phyloP scores from a whole-genome alignment of 768 basidiomycete genomes.

The Boletellus ananas region DNA sequence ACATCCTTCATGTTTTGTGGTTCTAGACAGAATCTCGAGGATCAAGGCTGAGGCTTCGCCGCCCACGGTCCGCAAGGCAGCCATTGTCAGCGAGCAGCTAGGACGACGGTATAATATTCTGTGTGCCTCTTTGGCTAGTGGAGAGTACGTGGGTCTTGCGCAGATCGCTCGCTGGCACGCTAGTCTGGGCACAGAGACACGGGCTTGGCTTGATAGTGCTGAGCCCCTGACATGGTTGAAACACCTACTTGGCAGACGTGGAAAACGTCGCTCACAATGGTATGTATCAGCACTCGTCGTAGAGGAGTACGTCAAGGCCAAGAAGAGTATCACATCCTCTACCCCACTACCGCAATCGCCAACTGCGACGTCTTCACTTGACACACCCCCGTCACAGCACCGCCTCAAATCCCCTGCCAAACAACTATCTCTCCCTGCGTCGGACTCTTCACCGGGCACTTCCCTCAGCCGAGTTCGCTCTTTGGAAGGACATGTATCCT shows the following conservation, averaged over 20 bases:
- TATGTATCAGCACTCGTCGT: constrained; percentile 65
- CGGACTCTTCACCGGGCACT: constrained; percentile 38
- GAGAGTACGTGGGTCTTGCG: constrained; percentile 41
- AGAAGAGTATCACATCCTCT: constrained; percentile 22
- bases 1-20: neutral
- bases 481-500: constrained; percentile 50
- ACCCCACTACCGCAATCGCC: constrained; percentile 13
- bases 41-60: constrained; percentile 49
- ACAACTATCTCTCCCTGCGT: constrained; percentile 32
- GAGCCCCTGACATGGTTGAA: constrained; percentile 77
- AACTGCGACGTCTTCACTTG: constrained; percentile 13
- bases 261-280: constrained; percentile 48
- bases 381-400: constrained; percentile 8
- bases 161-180: constrained; percentile 59
- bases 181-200: constrained; percentile 45
- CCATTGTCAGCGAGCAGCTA: constrained; percentile 62
- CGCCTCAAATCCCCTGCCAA: constrained; percentile 12
- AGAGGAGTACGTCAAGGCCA: constrained; percentile 58
- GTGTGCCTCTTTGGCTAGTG: constrained; percentile 35
- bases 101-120: constrained; percentile 61
- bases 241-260: constrained; percentile 51
- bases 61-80: constrained; percentile 59
- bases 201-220: constrained; percentile 52
- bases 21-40: constrained; percentile 53
- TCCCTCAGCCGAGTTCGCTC: constrained; percentile 38